Evolutionary conservation across 1,139 yeast species (phyloP), one percentile per base, ranked within the genome.

Genomic region (Casaregolazyma lundiana): DNA sequence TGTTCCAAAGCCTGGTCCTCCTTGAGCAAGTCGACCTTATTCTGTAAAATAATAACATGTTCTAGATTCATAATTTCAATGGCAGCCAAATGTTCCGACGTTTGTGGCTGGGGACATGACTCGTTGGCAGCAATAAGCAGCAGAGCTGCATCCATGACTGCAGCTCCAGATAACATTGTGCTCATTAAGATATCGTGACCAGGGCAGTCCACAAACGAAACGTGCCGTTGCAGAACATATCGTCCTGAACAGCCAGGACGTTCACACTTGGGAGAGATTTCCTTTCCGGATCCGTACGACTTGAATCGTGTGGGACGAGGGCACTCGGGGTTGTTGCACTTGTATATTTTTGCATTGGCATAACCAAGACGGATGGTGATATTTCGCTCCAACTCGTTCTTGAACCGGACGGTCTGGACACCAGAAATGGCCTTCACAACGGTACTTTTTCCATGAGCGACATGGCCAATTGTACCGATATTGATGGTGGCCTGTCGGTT

Each of bases 181-280:
- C 97, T 89, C 98, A 94, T 94, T 68, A 94, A 83, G 75, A 94
- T 92, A 77, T 94, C 99, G 86, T 94, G 99, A 68, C 98, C 99
- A 50, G 99, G 99, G 75, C 98, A 94, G 76, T 94, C 99, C 52
- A 94, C 98, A 62, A 94, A 94, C 6, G 97, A 89, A 48, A 94
- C 98, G 66, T 94, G 99, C 71, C 99, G 88, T 43, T 89, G 81
- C 57, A 94, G 76, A 62, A 80, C 78, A 70, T 89, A 90, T 65
- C 96, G 86, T 53, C 96, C 96, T 15, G 65, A 63, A 49, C 75
- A 73, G 11, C 94, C 96, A 53, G 83, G 82, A 55, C 86, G 78
- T 64, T 83, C 84, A 72, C 97, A 88, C 65, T 84, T 86, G 56
- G 98, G 98, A 65, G 81, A 79, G 58, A 92, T 85, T 71, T 92